These are phyloP conservation scores for Kurtzmaniella cleridarum DNA, from an alignment of 805 yeast species.

Conservation along the genomic window DNA sequence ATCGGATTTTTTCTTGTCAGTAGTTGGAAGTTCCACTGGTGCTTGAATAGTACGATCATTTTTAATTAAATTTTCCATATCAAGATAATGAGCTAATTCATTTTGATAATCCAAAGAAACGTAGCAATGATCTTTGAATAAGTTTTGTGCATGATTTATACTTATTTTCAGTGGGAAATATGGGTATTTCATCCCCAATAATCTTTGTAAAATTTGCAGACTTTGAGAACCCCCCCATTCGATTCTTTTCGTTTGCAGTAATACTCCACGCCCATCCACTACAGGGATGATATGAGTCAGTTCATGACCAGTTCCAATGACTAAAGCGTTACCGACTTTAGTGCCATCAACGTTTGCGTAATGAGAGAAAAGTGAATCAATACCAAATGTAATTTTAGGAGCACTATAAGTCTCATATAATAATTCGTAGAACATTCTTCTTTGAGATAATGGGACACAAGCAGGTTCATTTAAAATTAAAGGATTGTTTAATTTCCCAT, in stretches of 20 bases:
- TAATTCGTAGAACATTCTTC: constrained; percentile 72
- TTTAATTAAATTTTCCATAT: constrained; percentile 56
- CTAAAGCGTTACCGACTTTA: constrained; percentile 49
- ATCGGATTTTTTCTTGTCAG: constrained; percentile 67
- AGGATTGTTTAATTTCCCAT: constrained; percentile 66
- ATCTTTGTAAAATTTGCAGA: constrained; percentile 53
- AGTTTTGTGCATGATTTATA: constrained; percentile 54
- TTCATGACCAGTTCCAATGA: constrained; percentile 78
- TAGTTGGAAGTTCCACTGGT: constrained; percentile 59
- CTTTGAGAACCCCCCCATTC: constrained; percentile 89
- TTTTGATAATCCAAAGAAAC: constrained; percentile 61
- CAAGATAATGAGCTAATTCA: constrained; percentile 55
- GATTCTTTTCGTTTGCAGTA: constrained; percentile 69
- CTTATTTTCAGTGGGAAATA: constrained; percentile 76
- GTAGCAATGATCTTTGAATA: constrained; percentile 76
- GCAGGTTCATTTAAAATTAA: constrained; percentile 74
- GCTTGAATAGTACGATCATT: constrained; percentile 80
- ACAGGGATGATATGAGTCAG: constrained; percentile 82
- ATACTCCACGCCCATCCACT: constrained; percentile 57
- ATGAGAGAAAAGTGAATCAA: constrained; percentile 77
- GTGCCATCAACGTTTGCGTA: constrained; percentile 49
- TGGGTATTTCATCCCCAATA: constrained; percentile 80
- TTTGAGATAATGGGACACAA: constrained; percentile 64
- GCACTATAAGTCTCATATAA: constrained; percentile 78
- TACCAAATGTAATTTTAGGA: constrained; percentile 73